phyloP scores from a whole-genome alignment of 345 rosid species.

The Acer saccharum region DNA sequence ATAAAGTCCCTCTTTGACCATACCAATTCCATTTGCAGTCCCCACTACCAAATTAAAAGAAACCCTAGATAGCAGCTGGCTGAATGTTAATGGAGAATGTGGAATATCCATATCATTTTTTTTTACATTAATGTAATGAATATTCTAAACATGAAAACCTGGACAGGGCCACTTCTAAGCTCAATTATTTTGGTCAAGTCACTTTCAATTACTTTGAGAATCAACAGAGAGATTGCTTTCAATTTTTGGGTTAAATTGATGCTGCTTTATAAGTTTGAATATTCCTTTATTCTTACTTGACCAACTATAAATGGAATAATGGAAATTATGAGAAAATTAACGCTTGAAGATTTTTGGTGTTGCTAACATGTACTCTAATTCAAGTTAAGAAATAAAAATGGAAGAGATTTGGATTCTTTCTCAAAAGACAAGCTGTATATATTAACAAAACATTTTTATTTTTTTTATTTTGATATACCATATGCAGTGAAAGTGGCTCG shows the following conservation, averaged over 20 bases:
- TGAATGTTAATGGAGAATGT: slow-evolving; percentile 5
- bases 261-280: slow-evolving; percentile 44
- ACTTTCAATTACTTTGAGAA: slow-evolving; percentile 27
- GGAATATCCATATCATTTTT: not conserved
- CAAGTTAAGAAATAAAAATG: too few relatives aligned
- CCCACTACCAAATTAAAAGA: slow-evolving; percentile 6
- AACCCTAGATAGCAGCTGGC: not conserved
- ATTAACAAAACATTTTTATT: too few relatives aligned
- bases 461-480: too few relatives aligned
- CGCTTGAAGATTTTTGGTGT: slow-evolving; percentile 1
- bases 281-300: slow-evolving; percentile 30
- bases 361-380: not conserved
- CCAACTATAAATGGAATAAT: not conserved
- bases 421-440: too few relatives aligned
- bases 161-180: slow-evolving; percentile 12
- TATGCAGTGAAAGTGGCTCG: too few relatives aligned
- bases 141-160: slow-evolving; percentile 17
- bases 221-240: slow-evolving; percentile 18
- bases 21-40: not conserved
- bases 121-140: not conserved
- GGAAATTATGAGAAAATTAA: slow-evolving; percentile 2
- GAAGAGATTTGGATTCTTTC: too few relatives aligned
- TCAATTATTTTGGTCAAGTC: slow-evolving; percentile 30
- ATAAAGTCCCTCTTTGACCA: slow-evolving; percentile 33
- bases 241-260: slow-evolving; percentile 27